phyloP scores from a whole-genome alignment of 1,284 basidiomycete species.

The Apiotrichum akiyoshidainum region DNA sequence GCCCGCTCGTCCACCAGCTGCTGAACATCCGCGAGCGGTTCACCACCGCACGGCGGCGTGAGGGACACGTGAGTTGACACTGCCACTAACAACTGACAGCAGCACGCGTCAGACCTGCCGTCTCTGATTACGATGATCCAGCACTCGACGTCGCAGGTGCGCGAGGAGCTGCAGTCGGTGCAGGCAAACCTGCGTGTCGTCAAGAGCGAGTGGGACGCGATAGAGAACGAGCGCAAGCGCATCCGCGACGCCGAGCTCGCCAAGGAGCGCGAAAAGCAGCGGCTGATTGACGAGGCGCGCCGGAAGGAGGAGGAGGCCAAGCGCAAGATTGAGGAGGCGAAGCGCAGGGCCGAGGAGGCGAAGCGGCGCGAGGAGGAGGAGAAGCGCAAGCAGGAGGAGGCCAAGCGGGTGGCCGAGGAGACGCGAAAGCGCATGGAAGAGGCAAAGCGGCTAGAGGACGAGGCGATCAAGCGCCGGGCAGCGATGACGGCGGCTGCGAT shows the following conservation, averaged over 20 bases:
- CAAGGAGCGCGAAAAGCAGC: conserved; percentile 6
- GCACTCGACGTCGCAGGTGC: conserved; percentile 25
- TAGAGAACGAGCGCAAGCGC: conserved; percentile 19
- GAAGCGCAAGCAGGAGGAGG: conserved; percentile 8
- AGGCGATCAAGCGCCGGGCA: not conserved
- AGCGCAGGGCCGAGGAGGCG: conserved; percentile 22
- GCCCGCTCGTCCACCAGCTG: conserved; percentile 23
- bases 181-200: conserved; percentile 23
- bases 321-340: conserved; percentile 10
- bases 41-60: conserved; percentile 25
- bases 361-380: conserved; percentile 10
- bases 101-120: conserved; percentile 35
- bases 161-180: conserved; percentile 30
- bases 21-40: conserved; percentile 31
- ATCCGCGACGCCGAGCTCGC: conserved; percentile 13
- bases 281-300: conserved; percentile 3
- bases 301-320: conserved; percentile 17
- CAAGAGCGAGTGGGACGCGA: conserved; percentile 18
- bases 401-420: not conserved
- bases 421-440: not conserved
- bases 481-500: not conserved
- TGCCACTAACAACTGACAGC: conserved; percentile 8
- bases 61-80: conserved; percentile 33
- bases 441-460: conserved; percentile 8
- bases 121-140: conserved; percentile 33